Conservation (phyloP, 129 eudicot species). For the Artemisia argyi region DNA sequence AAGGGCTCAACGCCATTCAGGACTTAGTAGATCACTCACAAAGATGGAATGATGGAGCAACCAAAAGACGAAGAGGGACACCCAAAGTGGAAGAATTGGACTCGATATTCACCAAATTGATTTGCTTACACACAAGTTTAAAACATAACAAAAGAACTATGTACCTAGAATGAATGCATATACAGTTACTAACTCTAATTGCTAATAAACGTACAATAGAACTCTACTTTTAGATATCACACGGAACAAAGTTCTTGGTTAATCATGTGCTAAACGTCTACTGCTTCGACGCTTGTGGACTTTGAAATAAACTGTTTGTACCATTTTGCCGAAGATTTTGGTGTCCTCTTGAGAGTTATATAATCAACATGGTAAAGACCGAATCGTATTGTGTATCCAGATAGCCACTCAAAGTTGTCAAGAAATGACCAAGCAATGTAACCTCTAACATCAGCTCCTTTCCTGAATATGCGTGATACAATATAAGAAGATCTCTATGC, state of each 20-base stretch:
- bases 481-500: not conserved
- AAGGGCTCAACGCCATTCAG: too few relatives aligned
- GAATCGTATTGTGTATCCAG: constrained; percentile 56
- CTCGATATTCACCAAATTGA: too few relatives aligned
- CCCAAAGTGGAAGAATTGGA: too few relatives aligned
- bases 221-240: too few relatives aligned
- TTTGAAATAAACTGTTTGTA: constrained; percentile 48
- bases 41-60: too few relatives aligned
- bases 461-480: constrained; percentile 34
- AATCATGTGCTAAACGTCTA: not conserved
- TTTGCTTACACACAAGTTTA: too few relatives aligned
- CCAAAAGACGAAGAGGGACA: too few relatives aligned
- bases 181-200: not conserved
- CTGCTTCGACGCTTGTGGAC: constrained; percentile 14
- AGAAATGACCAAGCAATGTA: constrained; percentile 71
- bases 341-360: constrained; percentile 49
- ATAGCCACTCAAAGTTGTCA: constrained; percentile 70
- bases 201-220: not conserved
- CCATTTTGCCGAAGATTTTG: constrained; percentile 61
- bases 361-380: constrained; percentile 65
- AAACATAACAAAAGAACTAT: too few relatives aligned
- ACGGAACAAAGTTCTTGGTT: too few relatives aligned
- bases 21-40: too few relatives aligned
- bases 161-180: too few relatives aligned
- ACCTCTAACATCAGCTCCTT: constrained; percentile 70